Conservation (phyloP, 2,329 filamentous ascomycete genomes). For the Ceratocystis huliohia region DNA sequence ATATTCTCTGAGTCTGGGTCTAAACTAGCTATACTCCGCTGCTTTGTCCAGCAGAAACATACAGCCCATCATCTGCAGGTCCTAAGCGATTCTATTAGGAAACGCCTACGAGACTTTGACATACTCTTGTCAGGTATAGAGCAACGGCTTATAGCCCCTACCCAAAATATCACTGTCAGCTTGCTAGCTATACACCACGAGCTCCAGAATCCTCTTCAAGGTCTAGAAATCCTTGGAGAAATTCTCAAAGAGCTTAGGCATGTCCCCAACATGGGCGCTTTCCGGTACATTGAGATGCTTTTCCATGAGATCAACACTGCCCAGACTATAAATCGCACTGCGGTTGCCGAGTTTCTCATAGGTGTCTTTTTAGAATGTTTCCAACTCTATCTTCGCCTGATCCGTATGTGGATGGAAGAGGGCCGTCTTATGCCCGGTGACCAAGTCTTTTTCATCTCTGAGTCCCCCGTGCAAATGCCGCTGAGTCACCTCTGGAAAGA, state of each 20-base stretch:
- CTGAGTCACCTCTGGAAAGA: conserved; percentile 61
- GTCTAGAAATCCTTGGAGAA: conserved; percentile 47
- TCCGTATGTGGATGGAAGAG: conserved; percentile 72
- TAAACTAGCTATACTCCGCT: conserved; percentile 35
- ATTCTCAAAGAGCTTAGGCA: conserved; percentile 47
- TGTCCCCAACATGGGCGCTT: conserved; percentile 40
- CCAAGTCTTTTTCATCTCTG: conserved; percentile 62
- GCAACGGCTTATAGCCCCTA: conserved; percentile 42
- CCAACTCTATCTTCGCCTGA: conserved; percentile 65
- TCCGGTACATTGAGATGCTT: conserved; percentile 65
- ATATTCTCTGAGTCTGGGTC: conserved; percentile 37
- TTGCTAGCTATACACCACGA: conserved; percentile 49
- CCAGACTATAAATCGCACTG: conserved; percentile 54
- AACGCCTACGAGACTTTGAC: conserved; percentile 47
- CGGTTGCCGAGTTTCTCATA: conserved; percentile 50
- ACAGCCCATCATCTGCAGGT: conserved; percentile 52
- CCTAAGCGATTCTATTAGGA: conserved; percentile 52
- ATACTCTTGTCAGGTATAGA: conserved; percentile 46
- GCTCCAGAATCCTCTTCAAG: conserved; percentile 39
- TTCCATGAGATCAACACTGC: conserved; percentile 57
- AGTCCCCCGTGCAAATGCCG: conserved; percentile 43
- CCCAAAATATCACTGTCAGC: conserved; percentile 48
- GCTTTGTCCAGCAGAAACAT: conserved; percentile 34
- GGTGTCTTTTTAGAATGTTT: conserved; percentile 70
- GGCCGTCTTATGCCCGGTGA: conserved; percentile 56